A percentile compares a stretch with the other conserved stretches of the same genome.
Conservation (phyloP, 495 filamentous ascomycete genomes). For the Penicillium psychrofluorescens region DNA sequence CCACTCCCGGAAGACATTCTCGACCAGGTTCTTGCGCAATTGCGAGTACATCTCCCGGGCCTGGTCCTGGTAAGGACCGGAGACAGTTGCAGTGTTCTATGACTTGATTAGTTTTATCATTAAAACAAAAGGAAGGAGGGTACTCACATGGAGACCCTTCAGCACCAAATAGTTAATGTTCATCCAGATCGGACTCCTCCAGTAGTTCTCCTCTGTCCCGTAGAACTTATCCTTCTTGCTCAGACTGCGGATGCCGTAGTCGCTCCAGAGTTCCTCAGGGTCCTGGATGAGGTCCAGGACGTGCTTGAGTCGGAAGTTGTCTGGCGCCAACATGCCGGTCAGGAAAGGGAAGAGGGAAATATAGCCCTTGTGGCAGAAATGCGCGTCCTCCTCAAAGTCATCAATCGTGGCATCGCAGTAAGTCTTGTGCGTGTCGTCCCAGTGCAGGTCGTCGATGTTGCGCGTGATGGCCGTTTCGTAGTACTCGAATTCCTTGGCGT, state of each 20-base stretch:
- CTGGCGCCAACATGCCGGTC: slow-evolving; percentile 64
- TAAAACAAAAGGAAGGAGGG: neutral
- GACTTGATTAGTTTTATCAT: slow-evolving; percentile 10
- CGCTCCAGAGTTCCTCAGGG: slow-evolving; percentile 79
- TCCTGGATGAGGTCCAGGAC: slow-evolving; percentile 72
- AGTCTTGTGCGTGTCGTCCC: slow-evolving; percentile 67
- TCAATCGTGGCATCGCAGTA: slow-evolving; percentile 97
- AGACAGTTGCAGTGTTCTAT: slow-evolving; percentile 35
- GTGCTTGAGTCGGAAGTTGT: slow-evolving; percentile 63
- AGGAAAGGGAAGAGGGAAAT: slow-evolving; percentile 92
- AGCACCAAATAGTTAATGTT: slow-evolving; percentile 94
- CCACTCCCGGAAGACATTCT: slow-evolving; percentile 86
- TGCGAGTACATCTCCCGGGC: slow-evolving; percentile 68
- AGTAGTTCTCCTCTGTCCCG: slow-evolving; percentile 92
- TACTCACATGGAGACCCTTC: slow-evolving; percentile 70
- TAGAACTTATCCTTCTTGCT: slow-evolving; percentile 79
- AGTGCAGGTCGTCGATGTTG: slow-evolving; percentile 93
- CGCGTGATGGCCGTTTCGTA: slow-evolving; percentile 71
- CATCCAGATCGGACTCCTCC: slow-evolving; percentile 93
- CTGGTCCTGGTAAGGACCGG: slow-evolving; percentile 61
- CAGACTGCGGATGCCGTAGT: slow-evolving; percentile 77
- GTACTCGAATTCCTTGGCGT: slow-evolving; percentile 61
- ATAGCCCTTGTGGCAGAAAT: slow-evolving; percentile 96
- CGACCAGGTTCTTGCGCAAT: slow-evolving; percentile 76
- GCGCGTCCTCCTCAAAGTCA: slow-evolving; percentile 81